These are phyloP conservation scores for Ophiostoma tasmaniense DNA, from an alignment of 2,329 filamentous ascomycete genomes.

Conservation along the genomic window DNA sequence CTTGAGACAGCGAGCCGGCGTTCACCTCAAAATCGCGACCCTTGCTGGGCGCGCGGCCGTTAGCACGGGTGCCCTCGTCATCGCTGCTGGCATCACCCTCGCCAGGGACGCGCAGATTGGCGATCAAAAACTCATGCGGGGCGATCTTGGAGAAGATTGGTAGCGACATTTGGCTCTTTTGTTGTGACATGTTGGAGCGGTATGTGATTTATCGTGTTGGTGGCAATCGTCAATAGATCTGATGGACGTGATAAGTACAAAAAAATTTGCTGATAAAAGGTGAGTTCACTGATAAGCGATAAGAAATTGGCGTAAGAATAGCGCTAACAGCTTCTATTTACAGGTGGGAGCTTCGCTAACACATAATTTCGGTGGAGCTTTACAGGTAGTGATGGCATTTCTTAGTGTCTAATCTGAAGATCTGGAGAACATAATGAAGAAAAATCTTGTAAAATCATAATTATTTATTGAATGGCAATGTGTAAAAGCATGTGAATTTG, in stretches of 20 bases:
- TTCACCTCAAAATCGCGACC: constrained; percentile 69
- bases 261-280: constrained; percentile 5
- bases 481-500: too few relatives aligned
- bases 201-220: not conserved
- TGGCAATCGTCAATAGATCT: not conserved
- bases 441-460: not conserved
- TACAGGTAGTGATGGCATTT: not conserved
- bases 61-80: constrained; percentile 59
- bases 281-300: constrained; percentile 4
- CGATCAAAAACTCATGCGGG: constrained; percentile 80
- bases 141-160: constrained; percentile 82
- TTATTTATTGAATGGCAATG: not conserved
- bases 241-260: constrained; percentile 2
- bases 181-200: constrained; percentile 12
- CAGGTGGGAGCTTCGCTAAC: not conserved
- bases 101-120: constrained; percentile 57
- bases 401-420: not conserved
- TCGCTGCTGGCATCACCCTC: constrained; percentile 25
- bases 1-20: constrained; percentile 75
- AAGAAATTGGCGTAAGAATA: not conserved
- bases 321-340: not conserved
- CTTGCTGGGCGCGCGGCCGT: constrained; percentile 64
- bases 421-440: not conserved
- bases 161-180: constrained; percentile 33
- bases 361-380: not conserved